Percentiles rank a stretch among this genome's conserved stretches.
phyloP scores from a whole-genome alignment of 768 basidiomycete species.

The Nevesoporus exiguus region DNA sequence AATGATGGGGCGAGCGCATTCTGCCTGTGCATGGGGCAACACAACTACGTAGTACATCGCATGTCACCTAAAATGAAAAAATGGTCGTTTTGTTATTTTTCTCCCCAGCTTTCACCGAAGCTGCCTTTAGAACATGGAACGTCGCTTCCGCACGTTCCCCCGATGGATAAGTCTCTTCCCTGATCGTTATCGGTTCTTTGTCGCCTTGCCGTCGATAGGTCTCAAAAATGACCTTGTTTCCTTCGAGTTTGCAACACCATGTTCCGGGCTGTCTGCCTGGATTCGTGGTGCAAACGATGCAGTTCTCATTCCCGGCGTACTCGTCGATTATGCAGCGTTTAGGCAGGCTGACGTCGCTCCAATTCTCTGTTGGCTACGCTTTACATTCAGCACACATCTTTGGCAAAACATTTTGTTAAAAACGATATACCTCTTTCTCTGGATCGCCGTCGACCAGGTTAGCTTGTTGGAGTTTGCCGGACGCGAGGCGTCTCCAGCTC shows the following conservation, averaged over 20 bases:
- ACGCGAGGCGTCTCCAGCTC: constrained; percentile 5
- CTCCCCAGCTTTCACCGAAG: neutral
- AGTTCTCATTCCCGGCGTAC: neutral
- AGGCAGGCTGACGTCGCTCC: neutral
- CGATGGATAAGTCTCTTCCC: neutral
- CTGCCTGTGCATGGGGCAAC: too few species aligned
- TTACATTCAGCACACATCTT: neutral
- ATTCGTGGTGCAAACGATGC: neutral
- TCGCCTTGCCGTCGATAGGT: neutral
- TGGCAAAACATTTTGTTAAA: neutral
- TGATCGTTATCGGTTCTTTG: neutral
- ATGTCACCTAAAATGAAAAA: neutral
- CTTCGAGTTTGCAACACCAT: neutral
- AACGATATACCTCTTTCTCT: neutral
- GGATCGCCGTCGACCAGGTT: neutral
- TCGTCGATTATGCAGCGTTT: neutral
- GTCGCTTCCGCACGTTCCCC: neutral
- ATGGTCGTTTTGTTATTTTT: neutral
- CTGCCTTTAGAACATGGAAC: neutral
- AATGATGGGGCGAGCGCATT: too few species aligned
- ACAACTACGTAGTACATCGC: neutral
- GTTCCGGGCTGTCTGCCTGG: neutral
- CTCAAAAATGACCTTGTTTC: neutral
- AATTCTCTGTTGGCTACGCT: neutral
- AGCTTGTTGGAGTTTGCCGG: constrained; percentile 4